Percentiles rank a stretch among this genome's conserved stretches.
Conservation (phyloP, 192 early-diverging fungal species). For the Rhizoclosmatium globosum region DNA sequence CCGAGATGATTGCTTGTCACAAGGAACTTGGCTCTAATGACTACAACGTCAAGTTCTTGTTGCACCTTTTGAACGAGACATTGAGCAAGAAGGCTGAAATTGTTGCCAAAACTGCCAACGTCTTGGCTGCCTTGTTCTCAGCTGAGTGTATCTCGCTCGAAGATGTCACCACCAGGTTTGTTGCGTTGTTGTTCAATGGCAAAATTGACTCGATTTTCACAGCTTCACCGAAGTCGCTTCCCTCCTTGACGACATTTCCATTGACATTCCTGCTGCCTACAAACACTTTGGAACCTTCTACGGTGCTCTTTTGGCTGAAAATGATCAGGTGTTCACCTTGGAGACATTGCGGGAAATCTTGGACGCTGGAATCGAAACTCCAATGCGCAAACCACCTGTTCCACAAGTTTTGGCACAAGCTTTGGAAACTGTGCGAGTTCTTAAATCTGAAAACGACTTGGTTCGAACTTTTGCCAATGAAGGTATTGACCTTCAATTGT, state of each 20-base stretch:
- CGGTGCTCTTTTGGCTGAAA: constrained; percentile 63
- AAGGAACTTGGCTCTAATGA: constrained; percentile 75
- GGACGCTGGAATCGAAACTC: constrained; percentile 32
- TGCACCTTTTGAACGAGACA: constrained; percentile 59
- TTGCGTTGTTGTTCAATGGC: neutral
- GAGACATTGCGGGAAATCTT: constrained; percentile 41
- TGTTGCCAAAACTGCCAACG: constrained; percentile 40
- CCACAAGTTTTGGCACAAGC: constrained; percentile 45
- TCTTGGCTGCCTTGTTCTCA: constrained; percentile 44
- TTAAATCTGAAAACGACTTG: constrained; percentile 33
- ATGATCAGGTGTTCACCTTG: constrained; percentile 59
- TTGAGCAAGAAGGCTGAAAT: constrained; percentile 43
- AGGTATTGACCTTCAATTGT: constrained; percentile 40
- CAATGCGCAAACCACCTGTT: constrained; percentile 42
- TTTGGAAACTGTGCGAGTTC: constrained; percentile 30
- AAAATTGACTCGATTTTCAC: neutral
- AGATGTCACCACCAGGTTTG: constrained; percentile 42
- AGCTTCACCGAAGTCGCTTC: constrained; percentile 65
- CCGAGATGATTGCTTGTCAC: constrained; percentile 70
- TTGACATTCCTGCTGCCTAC: constrained; percentile 78
- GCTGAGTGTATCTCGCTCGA: constrained; percentile 56
- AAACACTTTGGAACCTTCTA: constrained; percentile 57
- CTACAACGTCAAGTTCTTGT: constrained; percentile 61
- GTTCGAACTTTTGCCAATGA: constrained; percentile 25
- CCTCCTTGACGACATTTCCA: constrained; percentile 74